Percentiles rank a stretch among this genome's conserved stretches.
Conservation (phyloP, 192 early-diverging fungal species). For the Glomus cerebriforme region DNA sequence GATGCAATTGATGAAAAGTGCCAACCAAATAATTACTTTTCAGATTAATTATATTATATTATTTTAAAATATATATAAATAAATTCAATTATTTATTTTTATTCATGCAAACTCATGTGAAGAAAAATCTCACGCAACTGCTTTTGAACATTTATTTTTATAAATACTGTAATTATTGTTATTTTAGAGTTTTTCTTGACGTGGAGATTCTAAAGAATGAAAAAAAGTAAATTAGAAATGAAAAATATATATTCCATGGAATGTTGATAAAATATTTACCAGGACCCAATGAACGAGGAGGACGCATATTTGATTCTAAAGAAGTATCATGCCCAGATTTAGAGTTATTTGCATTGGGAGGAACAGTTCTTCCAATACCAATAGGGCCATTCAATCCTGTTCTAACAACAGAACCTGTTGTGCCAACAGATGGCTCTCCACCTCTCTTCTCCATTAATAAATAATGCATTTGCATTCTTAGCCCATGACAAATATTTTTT, state of each 20-base stretch:
- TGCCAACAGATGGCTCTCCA: conserved; percentile 12
- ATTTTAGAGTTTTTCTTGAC: conserved; percentile 7
- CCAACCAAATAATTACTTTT: too few relatives aligned
- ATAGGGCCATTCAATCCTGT: neutral
- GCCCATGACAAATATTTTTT: conserved; percentile 61
- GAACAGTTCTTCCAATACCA: neutral
- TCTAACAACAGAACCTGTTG: neutral
- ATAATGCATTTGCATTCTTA: conserved; percentile 72
- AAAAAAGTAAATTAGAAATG: neutral
- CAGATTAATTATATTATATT: too few relatives aligned
- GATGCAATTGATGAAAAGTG: too few relatives aligned
- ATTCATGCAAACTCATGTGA: too few relatives aligned
- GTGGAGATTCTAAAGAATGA: neutral
- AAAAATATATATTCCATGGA: too few relatives aligned
- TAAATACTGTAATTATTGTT: too few relatives aligned
- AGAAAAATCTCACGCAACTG: too few relatives aligned
- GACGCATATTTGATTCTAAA: neutral
- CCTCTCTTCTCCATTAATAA: conserved; percentile 49
- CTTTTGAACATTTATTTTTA: too few relatives aligned
- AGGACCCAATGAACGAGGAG: neutral
- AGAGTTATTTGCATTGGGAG: neutral
- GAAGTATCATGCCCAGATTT: neutral
- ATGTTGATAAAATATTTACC: neutral
- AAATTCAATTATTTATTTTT: too few relatives aligned
- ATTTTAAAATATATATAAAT: too few relatives aligned